Conservation (phyloP, 495 filamentous ascomycete genomes). For the Talaromyces proteolyticus region DNA sequence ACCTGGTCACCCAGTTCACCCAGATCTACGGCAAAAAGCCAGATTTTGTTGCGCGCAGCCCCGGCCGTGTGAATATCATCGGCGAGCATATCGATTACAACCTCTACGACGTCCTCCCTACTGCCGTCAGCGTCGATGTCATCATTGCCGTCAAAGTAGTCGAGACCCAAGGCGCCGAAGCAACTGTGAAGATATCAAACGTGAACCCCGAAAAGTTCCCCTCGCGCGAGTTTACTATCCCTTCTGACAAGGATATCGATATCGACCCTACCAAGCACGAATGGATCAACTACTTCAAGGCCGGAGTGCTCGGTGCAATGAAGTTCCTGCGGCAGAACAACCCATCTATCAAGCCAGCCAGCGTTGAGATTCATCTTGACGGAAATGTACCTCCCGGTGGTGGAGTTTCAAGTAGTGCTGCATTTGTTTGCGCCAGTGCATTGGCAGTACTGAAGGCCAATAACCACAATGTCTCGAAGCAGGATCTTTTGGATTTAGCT, state of each 20-base stretch:
- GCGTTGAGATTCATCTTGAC: constrained; percentile 85
- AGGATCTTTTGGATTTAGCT: constrained; percentile 79
- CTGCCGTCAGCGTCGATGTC: constrained; percentile 87
- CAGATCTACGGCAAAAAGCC: constrained; percentile 63
- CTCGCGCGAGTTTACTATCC: constrained; percentile 66
- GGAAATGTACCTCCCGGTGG: constrained; percentile 89
- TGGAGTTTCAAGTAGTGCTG: constrained; percentile 88
- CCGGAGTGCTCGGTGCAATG: constrained; percentile 75
- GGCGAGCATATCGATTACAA: constrained; percentile 99
- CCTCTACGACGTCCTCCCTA: constrained; percentile 90
- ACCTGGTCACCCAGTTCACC: constrained; percentile 65
- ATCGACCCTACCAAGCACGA: constrained; percentile 81
- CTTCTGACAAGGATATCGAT: constrained; percentile 59
- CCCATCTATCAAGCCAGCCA: constrained; percentile 43
- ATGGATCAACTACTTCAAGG: constrained; percentile 99
- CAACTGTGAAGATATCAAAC: constrained; percentile 67
- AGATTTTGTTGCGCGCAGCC: constrained; percentile 82
- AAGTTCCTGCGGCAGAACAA: constrained; percentile 59
- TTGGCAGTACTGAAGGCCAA: constrained; percentile 85
- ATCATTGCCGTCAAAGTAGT: constrained; percentile 75
- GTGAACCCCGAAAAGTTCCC: constrained; percentile 72
- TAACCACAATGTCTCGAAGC: constrained; percentile 80
- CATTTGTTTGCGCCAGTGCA: constrained; percentile 87
- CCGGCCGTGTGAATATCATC: constrained; percentile 95
- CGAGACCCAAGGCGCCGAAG: constrained; percentile 28